These are phyloP conservation scores for Symbiotaphrina buchneri DNA, from an alignment of 495 filamentous ascomycete species.

Conservation along the genomic window DNA sequence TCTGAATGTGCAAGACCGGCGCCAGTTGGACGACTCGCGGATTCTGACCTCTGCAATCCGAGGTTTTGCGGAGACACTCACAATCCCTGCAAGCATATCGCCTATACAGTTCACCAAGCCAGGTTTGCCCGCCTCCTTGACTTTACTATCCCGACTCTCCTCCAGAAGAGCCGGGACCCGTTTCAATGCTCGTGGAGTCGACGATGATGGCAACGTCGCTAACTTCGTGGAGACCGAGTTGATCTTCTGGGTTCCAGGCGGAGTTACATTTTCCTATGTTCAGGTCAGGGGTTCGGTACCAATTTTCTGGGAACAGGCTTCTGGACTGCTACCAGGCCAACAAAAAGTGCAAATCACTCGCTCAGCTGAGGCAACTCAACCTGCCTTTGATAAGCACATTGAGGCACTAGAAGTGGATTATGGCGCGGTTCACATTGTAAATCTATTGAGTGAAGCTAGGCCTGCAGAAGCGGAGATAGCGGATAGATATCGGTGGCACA, in stretches of 20 bases:
- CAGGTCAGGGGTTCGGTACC: constrained; percentile 85
- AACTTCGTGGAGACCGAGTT: constrained; percentile 67
- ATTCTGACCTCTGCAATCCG: constrained; percentile 87
- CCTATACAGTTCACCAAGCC: constrained; percentile 22
- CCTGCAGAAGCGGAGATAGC: constrained; percentile 66
- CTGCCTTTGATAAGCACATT: constrained; percentile 90
- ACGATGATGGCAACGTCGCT: constrained; percentile 91
- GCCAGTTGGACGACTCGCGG: constrained; percentile 56
- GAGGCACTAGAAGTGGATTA: constrained; percentile 62
- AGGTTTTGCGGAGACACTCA: constrained; percentile 69
- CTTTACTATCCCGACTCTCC: constrained; percentile 76
- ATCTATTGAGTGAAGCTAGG: constrained; percentile 74
- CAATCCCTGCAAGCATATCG: constrained; percentile 45
- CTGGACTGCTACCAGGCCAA: constrained; percentile 72
- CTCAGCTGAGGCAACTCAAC: constrained; percentile 75
- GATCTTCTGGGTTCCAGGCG: constrained; percentile 45
- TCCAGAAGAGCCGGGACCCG: constrained; percentile 82
- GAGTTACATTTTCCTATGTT: constrained; percentile 75
- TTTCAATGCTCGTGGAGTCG: constrained; percentile 90
- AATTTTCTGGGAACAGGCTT: constrained; percentile 88
- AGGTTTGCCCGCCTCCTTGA: constrained; percentile 64
- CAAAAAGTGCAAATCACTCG: constrained; percentile 87
- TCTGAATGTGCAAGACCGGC: constrained; percentile 45
- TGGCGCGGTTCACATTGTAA: constrained; percentile 75
- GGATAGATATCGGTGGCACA: constrained; percentile 50